Evolutionary conservation across 2,329 filamentous ascomycete genomes (phyloP), one percentile per base, ranked within the genome.

Genomic region (Apiospora phragmitis): DNA sequence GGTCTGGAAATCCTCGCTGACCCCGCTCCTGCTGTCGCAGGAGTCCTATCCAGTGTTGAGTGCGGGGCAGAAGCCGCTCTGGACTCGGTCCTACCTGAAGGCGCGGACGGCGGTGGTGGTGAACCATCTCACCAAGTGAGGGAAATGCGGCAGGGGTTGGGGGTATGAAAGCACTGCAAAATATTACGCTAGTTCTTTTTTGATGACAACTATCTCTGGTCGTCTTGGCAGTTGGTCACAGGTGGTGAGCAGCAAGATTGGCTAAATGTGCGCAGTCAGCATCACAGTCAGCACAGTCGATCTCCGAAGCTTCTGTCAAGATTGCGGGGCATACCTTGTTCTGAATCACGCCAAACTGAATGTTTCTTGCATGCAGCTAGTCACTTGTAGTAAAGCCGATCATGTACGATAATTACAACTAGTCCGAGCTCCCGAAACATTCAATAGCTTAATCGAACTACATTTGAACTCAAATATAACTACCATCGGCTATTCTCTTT

Each of bases 1-100:
- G 45, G 41, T 62, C 18, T 62, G 49, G 68, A 69, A 65, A 38
- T 69, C 68, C 11, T 69, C 68, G 14, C 16, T 68, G 21, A 68
- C 67, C 4, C 68, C 68, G 8, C 21, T 69, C 12, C 68, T 62
- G 24, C 32, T 65, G 68, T 62, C 68, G 11, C 35, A 45, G 2
- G 43, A 49, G 49, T 65, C 68, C 9, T 69, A 42, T 8, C 68
- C 68, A 1, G 21, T 65, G 2, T 5, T n/a, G 3, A 32, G 12
- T 1, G 24, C 35, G 7, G 68, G 21, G 12, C 49, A 69, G 41
- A 42, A 42, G 26, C 68, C 68, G 51, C 49, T 45, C 14, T 45
- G 68, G 51, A 26, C 51, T 3, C 41, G n/a, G 35, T 5, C 38
- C 12, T 29, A 55, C 14, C 18, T 62, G 18, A 29, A 45, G 2